These are phyloP conservation scores for Bertia moriformis DNA, from an alignment of 2,329 filamentous ascomycete species.

Conservation along the genomic window DNA sequence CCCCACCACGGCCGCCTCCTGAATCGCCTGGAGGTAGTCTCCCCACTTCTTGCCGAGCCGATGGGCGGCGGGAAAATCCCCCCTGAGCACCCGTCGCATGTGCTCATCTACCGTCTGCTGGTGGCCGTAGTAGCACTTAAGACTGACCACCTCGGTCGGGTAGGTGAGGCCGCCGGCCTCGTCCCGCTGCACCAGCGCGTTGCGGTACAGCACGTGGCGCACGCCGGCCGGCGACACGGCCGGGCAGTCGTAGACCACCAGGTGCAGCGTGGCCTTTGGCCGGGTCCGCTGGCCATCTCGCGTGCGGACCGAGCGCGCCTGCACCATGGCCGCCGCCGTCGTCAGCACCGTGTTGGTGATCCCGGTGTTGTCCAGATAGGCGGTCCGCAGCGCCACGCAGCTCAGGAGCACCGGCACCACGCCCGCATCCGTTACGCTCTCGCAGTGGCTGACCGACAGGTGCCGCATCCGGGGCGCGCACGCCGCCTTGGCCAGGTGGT, in stretches of 20 bases:
- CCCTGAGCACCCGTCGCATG: constrained; percentile 67
- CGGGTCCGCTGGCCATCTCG: constrained; percentile 25
- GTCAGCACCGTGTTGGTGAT: constrained; percentile 77
- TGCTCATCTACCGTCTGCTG: constrained; percentile 92
- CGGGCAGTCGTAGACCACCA: constrained; percentile 82
- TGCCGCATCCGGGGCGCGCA: constrained; percentile 62
- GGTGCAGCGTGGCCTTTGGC: constrained; percentile 44
- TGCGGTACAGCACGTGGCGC: constrained; percentile 71
- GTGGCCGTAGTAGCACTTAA: constrained; percentile 92
- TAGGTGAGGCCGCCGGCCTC: too few species aligned
- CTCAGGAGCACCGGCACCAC: constrained; percentile 70
- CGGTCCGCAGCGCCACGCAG: constrained; percentile 51
- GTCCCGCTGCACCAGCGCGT: constrained; percentile 36
- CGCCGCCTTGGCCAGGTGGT: constrained; percentile 62
- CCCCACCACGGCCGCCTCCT: constrained; percentile 63
- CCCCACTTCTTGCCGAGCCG: constrained; percentile 81
- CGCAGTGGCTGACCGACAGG: constrained; percentile 80
- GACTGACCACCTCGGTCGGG: constrained; percentile 63
- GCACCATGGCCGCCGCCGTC: constrained; percentile 71
- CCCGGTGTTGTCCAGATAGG: constrained; percentile 88
- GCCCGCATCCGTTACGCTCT: constrained; percentile 67
- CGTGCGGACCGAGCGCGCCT: constrained; percentile 38
- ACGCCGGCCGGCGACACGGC: constrained; percentile 88
- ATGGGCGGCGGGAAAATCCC: constrained; percentile 59
- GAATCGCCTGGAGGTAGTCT: constrained; percentile 81